Base-by-base conservation (phyloP, 208 protist species). In the Leishmania turanica region DNA sequence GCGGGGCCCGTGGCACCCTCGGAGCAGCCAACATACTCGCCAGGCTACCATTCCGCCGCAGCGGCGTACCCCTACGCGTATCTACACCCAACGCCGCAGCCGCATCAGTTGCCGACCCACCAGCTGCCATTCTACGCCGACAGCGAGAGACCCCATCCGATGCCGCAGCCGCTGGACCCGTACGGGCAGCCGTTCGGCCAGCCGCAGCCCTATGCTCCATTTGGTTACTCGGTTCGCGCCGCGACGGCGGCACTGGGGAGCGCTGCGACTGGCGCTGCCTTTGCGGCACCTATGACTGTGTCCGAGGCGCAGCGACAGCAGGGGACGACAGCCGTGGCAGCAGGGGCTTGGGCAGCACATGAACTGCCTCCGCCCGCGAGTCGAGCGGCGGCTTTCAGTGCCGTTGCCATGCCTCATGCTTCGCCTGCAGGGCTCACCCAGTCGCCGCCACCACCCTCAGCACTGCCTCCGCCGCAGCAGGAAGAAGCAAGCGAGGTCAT, bases 161-260 rank as follows among this genome's bases (percentile, higher is more conserved):
- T 47, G 40, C 66, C 7, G 42, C 21, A 21, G n/a, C 24, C 37
- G 40, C 66, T 47, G 40, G 66, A 31, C 37, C 40, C 37, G 66
- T 47, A 47, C n/a, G 40, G 19, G 21, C 66, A 13, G 11, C 21
- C 66, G 11, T n/a, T 71, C 34, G 27, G 40, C 40, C 66, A 71
- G 21, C 66, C 15, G 17, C 66, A 71, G 66, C 40, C 40, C 5
- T 24, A 24, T n/a, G 66, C 66, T 47, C 70, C 70, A 17, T 58
- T 58, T 8, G 49, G 70, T 42, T 75, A 75, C 70, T 75, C 70
- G 9, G 70, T 75, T 56, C 70, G 70, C 40, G 70, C 70, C 49
- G 70, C 70, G 19, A 42, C 49, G 5, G 70, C 70, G 15, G 66
- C 66, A 21, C 37, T 71, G 40, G 66, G 66, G 17, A 31, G 6